These are phyloP conservation scores for Paramecium sexaurelia DNA, from an alignment of 73 alveolate species.

Conservation along the genomic window DNA sequence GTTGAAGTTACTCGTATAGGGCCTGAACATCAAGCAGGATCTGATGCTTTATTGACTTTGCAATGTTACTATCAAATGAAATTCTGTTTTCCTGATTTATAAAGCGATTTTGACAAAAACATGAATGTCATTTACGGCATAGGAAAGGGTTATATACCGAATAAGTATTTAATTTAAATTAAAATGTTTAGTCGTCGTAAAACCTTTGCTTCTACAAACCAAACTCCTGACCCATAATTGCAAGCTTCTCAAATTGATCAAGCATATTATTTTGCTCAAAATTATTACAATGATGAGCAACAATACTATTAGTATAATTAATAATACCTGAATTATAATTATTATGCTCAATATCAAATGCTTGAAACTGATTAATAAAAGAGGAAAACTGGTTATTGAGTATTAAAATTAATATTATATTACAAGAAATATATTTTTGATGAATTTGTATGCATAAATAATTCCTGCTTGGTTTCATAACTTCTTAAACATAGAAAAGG, in stretches of 20 bases:
- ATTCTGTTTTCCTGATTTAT: background rate
- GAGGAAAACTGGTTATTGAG: background rate
- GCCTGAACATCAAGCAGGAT: conserved; percentile 3
- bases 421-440: no score
- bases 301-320: background rate
- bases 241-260: background rate
- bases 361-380: background rate
- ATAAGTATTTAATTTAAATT: background rate
- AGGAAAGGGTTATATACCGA: background rate
- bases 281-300: background rate
- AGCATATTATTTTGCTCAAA: background rate
- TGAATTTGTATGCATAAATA: no score
- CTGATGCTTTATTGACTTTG: background rate
- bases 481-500: no score
- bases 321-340: background rate
- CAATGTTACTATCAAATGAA: conserved; percentile 10
- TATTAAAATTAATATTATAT: background rate
- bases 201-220: background rate
- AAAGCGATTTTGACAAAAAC: background rate
- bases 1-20: background rate
- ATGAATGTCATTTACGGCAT: background rate
- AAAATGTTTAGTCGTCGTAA: background rate
- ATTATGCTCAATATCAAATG: background rate
- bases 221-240: background rate
- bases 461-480: no score